Evolutionary conservation across 371 early-diverging fungal genomes (phyloP).

Genomic region (Haplosporangium sp.): DNA sequence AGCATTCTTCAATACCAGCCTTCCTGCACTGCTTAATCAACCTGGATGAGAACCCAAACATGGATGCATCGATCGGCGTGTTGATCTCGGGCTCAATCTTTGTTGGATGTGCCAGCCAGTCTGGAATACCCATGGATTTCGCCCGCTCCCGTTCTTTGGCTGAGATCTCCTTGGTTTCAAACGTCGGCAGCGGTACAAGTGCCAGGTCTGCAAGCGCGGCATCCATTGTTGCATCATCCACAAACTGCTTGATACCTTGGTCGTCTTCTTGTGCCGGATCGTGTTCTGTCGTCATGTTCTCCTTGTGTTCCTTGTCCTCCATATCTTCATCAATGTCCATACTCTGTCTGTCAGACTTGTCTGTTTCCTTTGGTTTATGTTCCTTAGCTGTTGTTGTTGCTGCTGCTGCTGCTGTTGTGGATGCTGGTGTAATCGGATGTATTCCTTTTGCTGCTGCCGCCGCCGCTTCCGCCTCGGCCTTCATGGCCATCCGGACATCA

Average conservation of each 20-base stretch:
- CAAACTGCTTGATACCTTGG: constrained; percentile 11
- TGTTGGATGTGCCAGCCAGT: constrained; percentile 87
- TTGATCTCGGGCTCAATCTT: constrained; percentile 71
- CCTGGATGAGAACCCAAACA: constrained; percentile 69
- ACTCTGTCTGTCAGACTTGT: neutral
- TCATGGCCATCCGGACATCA: constrained; percentile 47
- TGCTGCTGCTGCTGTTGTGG: neutral
- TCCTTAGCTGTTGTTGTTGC: neutral
- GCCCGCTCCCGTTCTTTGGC: constrained; percentile 40
- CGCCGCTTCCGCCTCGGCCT: constrained; percentile 43
- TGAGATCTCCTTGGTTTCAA: constrained; percentile 46
- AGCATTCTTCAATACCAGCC: constrained; percentile 76
- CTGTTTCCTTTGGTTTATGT: neutral
- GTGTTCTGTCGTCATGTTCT: neutral
- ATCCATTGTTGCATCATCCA: constrained; percentile 30
- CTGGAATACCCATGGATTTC: constrained; percentile 80
- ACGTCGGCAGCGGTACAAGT: constrained; percentile 42
- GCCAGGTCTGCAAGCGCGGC: constrained; percentile 49
- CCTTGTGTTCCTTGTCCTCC: constrained; percentile 1
- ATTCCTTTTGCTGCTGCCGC: constrained; percentile 8
- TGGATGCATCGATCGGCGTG: constrained; percentile 56
- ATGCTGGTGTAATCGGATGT: neutral
- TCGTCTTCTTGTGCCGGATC: constrained; percentile 12
- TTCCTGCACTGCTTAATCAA: constrained; percentile 71
- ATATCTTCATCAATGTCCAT: constrained; percentile 4